Conservation (phyloP, 257 asterid genomes). For the Penstemon barbatus region DNA sequence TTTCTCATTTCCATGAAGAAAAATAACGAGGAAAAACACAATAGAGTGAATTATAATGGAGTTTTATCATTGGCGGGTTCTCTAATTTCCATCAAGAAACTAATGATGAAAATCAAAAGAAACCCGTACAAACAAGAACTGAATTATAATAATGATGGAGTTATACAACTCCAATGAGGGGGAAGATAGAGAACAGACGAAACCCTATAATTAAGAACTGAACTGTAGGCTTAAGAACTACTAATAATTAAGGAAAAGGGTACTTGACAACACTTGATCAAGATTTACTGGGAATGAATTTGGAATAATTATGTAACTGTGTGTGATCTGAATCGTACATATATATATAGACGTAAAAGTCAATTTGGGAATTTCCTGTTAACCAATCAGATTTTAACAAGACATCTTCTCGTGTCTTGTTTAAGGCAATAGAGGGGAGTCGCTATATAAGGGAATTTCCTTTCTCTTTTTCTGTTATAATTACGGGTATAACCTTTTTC, state of each 20-base stretch:
- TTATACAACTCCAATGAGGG: neutral
- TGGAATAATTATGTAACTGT: constrained; percentile 2
- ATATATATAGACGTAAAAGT: too few species aligned
- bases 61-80: neutral
- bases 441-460: too few species aligned
- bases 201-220: too few species aligned
- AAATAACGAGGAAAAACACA: neutral
- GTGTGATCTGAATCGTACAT: constrained; percentile 24
- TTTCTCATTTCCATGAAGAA: constrained; percentile 10
- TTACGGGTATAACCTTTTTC: too few species aligned
- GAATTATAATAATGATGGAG: neutral
- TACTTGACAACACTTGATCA: constrained; percentile 1
- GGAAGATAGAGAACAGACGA: too few species aligned
- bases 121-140: constrained; percentile 28
- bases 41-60: neutral
- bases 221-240: too few species aligned
- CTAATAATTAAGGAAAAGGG: constrained; percentile 3
- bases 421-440: too few species aligned
- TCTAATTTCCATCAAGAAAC: constrained; percentile 7
- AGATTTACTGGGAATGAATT: constrained; percentile 1
- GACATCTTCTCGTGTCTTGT: too few species aligned
- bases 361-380: too few species aligned
- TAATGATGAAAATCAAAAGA: neutral
- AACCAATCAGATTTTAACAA: too few species aligned
- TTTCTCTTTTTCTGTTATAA: too few species aligned